Conservation (phyloP, 768 basidiomycete species). For the Candolleomyces efflorescens region DNA sequence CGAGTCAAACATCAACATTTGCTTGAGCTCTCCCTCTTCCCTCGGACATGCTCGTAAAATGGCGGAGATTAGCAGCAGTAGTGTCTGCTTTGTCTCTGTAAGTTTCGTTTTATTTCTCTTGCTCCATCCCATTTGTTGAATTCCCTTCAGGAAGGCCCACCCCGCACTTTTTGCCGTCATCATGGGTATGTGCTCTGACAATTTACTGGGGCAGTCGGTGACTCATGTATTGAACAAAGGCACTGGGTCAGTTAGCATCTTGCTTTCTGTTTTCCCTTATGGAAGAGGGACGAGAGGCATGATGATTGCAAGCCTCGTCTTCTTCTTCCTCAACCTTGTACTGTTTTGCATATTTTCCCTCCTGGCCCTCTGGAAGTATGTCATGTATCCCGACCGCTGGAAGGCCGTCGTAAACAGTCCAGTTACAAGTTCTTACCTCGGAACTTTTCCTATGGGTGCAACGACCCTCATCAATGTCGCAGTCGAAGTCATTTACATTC, state of each 20-base stretch:
- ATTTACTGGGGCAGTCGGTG: neutral
- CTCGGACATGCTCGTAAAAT: neutral
- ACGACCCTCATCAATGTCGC: slow-evolving; percentile 55
- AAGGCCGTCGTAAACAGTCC: slow-evolving; percentile 40
- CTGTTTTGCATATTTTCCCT: slow-evolving; percentile 49
- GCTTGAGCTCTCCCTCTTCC: neutral
- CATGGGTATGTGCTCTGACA: slow-evolving; percentile 32
- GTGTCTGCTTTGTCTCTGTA: neutral
- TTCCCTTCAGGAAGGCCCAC: slow-evolving; percentile 29
- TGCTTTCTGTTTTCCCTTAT: slow-evolving; percentile 59
- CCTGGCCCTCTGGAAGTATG: slow-evolving; percentile 47
- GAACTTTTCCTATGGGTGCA: slow-evolving; percentile 56
- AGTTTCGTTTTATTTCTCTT: neutral
- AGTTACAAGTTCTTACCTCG: slow-evolving; percentile 38
- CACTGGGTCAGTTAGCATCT: slow-evolving; percentile 48
- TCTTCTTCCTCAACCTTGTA: slow-evolving; percentile 57
- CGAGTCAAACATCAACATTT: neutral
- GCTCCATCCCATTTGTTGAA: neutral
- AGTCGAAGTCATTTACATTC: slow-evolving; percentile 38
- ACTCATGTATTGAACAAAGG: slow-evolving; percentile 22
- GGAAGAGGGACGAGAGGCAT: slow-evolving; percentile 36
- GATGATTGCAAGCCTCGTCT: slow-evolving; percentile 32
- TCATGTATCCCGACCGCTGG: slow-evolving; percentile 44
- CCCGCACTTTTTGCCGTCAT: slow-evolving; percentile 40
- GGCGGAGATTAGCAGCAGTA: neutral